Base-by-base conservation (phyloP, 2,329 filamentous ascomycete species). In the Sarocladium oryzae region DNA sequence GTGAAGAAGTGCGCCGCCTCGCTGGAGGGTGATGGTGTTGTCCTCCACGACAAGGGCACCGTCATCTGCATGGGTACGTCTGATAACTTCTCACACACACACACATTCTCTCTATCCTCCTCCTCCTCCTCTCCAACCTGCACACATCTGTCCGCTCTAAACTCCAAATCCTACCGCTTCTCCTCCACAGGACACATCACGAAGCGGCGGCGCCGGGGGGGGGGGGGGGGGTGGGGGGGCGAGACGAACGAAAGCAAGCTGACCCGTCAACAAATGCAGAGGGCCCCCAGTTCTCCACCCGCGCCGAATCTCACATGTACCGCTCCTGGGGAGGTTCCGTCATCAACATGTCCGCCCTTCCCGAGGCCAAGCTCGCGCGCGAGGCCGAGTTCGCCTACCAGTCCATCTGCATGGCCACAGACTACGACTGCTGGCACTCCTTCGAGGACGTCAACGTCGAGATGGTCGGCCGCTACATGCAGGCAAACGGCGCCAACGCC, bases 371-470 rank as follows among this genome's bases (percentile, higher is more conserved):
- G 77, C 84, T 99, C 18, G 93, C 93, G 9, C 85, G 89, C 51
- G 93, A 99, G 74, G 93, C 93, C 21, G 93, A 99, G 75, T 87
- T 99, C 60, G 87, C 86, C 32, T 97, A 97, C 71, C 90, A 95
- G 74, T 95, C 96, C 81, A 95, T 99, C 63, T 96, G 92, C 77
- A 99, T 99, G 93, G 89, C 89, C 30, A 99, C 93, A 24, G 93
- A 99, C 75, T 99, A 99, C 69, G 93, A 99, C 75, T 97, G 92
- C 82, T 99, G 93, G 93, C 87, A 91, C 65, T 83, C 80, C 18
- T 80, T 79, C 46, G 86, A 83, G 53, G 88, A 88, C 57, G 93
- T 99, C 56, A 91, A 90, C 55, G 93, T 99, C 20, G 88, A 91
- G 69, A 95, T 97, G 88, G 93, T 99, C 52, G 89, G 96, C 84